Evolutionary conservation across 2,329 filamentous ascomycete genomes (phyloP).

Genomic region (Mycosphaerella sp.): DNA sequence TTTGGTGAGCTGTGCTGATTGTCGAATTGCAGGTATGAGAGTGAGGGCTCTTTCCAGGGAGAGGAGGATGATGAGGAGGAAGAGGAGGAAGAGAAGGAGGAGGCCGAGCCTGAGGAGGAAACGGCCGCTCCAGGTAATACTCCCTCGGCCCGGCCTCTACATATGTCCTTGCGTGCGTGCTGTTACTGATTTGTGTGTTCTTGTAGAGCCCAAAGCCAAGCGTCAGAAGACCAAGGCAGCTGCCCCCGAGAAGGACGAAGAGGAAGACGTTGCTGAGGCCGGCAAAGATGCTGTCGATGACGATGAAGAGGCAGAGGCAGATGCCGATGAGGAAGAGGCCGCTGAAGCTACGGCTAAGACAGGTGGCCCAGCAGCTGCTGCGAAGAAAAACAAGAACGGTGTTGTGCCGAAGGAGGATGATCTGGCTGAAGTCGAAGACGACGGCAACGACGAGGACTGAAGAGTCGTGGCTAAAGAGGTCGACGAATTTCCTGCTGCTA

Average conservation of each 20-base stretch:
- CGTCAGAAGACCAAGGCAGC: constrained; percentile 21
- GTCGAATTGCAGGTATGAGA: constrained; percentile 4
- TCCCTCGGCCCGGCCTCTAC: background rate
- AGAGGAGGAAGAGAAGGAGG: constrained; percentile 16
- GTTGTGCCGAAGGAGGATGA: constrained; percentile 31
- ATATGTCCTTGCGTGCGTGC: constrained; percentile 4
- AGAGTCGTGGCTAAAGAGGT: background rate
- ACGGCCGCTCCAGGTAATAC: constrained; percentile 17
- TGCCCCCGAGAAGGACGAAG: constrained; percentile 1
- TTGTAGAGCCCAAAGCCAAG: constrained; percentile 20
- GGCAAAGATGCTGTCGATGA: constrained; percentile 13
- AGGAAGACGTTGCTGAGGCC: background rate
- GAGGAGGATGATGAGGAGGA: constrained; percentile 17
- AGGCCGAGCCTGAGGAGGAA: constrained; percentile 13
- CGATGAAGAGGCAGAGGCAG: constrained; percentile 16
- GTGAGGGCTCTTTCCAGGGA: constrained; percentile 12
- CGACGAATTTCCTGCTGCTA: background rate
- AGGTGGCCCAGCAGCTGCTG: constrained; percentile 29
- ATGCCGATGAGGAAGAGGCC: constrained; percentile 32
- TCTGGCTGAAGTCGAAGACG: constrained; percentile 24
- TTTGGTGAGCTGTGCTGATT: background rate
- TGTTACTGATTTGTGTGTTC: background rate
- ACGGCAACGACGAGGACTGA: constrained; percentile 17
- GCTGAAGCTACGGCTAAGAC: constrained; percentile 27
- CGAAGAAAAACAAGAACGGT: constrained; percentile 28